These are phyloP conservation scores for Phytophthora sansomeana DNA, from an alignment of 352 stramenopile genomes.

Conservation along the genomic window DNA sequence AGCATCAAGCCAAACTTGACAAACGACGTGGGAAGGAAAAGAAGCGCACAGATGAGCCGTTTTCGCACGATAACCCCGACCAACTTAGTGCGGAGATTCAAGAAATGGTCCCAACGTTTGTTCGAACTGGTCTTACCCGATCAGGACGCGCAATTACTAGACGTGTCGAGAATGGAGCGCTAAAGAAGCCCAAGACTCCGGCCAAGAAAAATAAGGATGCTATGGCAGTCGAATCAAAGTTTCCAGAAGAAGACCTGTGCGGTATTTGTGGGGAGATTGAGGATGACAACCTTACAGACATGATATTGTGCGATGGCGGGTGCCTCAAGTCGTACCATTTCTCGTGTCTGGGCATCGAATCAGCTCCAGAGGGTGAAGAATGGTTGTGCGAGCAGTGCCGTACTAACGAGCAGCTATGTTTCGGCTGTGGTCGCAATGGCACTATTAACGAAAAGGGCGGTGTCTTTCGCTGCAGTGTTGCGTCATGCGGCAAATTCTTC, in stretches of 20 bases:
- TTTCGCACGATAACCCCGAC: slow-evolving; percentile 14
- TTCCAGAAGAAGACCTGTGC: slow-evolving; percentile 84
- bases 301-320: slow-evolving; percentile 94
- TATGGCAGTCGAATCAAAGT: slow-evolving; percentile 38
- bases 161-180: slow-evolving; percentile 50
- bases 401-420: slow-evolving; percentile 89
- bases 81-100: slow-evolving; percentile 9
- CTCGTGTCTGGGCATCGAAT: slow-evolving; percentile 88
- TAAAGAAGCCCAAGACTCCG: slow-evolving; percentile 31
- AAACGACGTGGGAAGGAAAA: slow-evolving; percentile 44
- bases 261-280: slow-evolving; percentile 84
- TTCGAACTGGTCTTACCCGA: slow-evolving; percentile 67
- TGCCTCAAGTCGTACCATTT: slow-evolving; percentile 94
- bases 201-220: slow-evolving; percentile 42
- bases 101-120: slow-evolving; percentile 51
- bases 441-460: slow-evolving; percentile 87
- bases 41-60: slow-evolving; percentile 16
- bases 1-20: slow-evolving; percentile 53
- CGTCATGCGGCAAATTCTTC: slow-evolving; percentile 86
- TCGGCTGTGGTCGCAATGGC: slow-evolving; percentile 89
- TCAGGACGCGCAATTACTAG: slow-evolving; percentile 76
- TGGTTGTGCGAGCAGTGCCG: slow-evolving; percentile 94
- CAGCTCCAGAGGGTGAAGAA: slow-evolving; percentile 67
- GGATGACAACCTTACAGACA: slow-evolving; percentile 78
- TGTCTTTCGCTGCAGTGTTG: slow-evolving; percentile 77